Evolutionary conservation across 2,329 filamentous ascomycete species (phyloP), one percentile per base, ranked within the genome.

Genomic region (Epichloe hybrida): DNA sequence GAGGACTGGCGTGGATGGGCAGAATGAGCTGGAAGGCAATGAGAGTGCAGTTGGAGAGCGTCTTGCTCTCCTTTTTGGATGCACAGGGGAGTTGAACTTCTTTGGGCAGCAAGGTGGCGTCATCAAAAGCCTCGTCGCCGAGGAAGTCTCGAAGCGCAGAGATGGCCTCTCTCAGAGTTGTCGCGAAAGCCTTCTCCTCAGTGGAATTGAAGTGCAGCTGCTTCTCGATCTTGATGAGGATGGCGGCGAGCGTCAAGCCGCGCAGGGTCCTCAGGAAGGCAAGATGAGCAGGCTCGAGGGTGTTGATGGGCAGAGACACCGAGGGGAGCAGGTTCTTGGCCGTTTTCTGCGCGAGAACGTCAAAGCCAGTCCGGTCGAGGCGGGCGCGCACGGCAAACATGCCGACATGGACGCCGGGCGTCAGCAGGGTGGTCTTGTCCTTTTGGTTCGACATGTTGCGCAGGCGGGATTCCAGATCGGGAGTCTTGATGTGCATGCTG

Each of bases 401-500:
- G 39, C 76, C 77, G 1, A 83, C 51, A 55, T 83, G 76, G 8
- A 81, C 72, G 2, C 76, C 77, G 0, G 75, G 68, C 6, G 72
- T 67, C 17, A 76, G 64, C 56, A 74, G 72, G 8, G 66, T 69
- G 52, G 64, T 69, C 54, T 66, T 66, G 51, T 68, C 67, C 2
- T 70, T 72, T 62, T 80, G 86, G 17, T 69, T 72, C 15, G 79
- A 76, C 75, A 95, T 86, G 31, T 76, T 73, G 9, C 71, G 68
- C 12, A 95, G 69, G 51, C 81, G 79, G 5, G 66, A 63, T 43
- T 76, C 72, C 3, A 95, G 70, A n/a, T 80, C 76, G 1, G 71
- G 66, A 2, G 74, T 72, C 45, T 82, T 75, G 51, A 94, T 81
- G 60, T 91, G 86, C 74, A 95, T 84, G 55, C 79, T 84, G 23